Base-by-base conservation (phyloP, 2,329 filamentous ascomycete genomes). In the Rutstroemia sp. region DNA sequence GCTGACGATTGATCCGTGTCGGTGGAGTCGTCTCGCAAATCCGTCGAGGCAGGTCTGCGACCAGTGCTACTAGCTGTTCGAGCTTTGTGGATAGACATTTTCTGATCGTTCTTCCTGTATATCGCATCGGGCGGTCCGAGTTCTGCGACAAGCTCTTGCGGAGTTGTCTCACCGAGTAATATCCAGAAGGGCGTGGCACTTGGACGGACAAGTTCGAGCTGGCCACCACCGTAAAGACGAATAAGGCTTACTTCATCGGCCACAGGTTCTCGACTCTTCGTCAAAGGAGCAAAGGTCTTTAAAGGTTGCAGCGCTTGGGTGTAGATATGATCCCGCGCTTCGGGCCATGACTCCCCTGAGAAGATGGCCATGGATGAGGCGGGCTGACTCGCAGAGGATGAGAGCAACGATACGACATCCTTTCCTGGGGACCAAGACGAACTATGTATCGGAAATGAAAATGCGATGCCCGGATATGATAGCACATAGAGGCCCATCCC, bases 61-160 rank as follows among this genome's bases (percentile, higher is more conserved):
- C 76, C 73, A 38, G 75, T 76, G 58, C 78, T 76, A 63, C 80
- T 82, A 5, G 75, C 71, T 4, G 78, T 74, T 21, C 81, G 75
- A 63, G 80, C 76, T 69, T 85, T 83, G 69, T 96, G 92, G 52
- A 96, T 94, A 12, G 89, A 88, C 73, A 96, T 87, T 49, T 89
- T 83, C 68, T 91, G 86, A 69, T 96, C 91, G 66, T 88, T 89
- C 73, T 95, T 96, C 60, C 88, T 83, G 71, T 96, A 96, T 46
- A 95, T 95, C 19, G 92, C 89, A 69, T 96, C 92, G 1, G 94
- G 94, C 5, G 94, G 90, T 0, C 94, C 94, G 7, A 99, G 80
- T 67, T 96, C 92, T 57, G 89, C 87, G 19, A 97, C 82, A 2
- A 99, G 75, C 63, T 97, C 91, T 73, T 99, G 94, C 0, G 91